phyloP scores from a whole-genome alignment of 2,329 filamentous ascomycete species.

The Curvularia verruculosa region DNA sequence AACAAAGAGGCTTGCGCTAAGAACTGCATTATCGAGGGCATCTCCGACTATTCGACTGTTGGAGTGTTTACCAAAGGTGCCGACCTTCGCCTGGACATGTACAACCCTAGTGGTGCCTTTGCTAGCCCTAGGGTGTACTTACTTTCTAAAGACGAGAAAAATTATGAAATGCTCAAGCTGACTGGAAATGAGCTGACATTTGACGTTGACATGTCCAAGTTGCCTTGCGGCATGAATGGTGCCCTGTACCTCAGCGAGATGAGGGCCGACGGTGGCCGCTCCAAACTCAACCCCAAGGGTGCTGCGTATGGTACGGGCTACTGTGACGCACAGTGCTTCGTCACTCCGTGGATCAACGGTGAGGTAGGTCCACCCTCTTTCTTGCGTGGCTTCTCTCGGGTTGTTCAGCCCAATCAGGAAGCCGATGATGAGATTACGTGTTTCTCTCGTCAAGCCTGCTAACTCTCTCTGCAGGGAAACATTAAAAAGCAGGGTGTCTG shows the following conservation, averaged over 20 bases:
- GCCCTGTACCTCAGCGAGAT: slow-evolving; percentile 51
- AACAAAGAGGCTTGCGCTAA: slow-evolving; percentile 58
- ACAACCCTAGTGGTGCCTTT: slow-evolving; percentile 44
- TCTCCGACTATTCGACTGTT: slow-evolving; percentile 60
- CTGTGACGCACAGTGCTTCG: slow-evolving; percentile 54
- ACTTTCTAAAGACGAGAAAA: slow-evolving; percentile 62
- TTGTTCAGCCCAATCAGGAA: not conserved
- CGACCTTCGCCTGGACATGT: slow-evolving; percentile 55
- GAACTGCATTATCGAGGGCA: slow-evolving; percentile 64
- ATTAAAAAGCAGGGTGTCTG: slow-evolving; percentile 55
- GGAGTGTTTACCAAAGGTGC: slow-evolving; percentile 59
- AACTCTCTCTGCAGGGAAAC: slow-evolving; percentile 50
- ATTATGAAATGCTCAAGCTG: slow-evolving; percentile 70
- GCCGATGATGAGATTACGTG: not conserved
- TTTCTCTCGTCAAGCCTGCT: slow-evolving; percentile 37
- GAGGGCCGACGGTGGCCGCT: slow-evolving; percentile 46
- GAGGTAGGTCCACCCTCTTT: slow-evolving; percentile 35
- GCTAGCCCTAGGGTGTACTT: slow-evolving; percentile 66
- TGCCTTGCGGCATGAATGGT: slow-evolving; percentile 52
- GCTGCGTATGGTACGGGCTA: slow-evolving; percentile 68
- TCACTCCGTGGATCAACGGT: slow-evolving; percentile 47
- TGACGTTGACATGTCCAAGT: slow-evolving; percentile 65
- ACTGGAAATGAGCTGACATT: slow-evolving; percentile 74
- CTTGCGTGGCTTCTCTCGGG: not conserved
- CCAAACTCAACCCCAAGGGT: slow-evolving; percentile 54